These are phyloP conservation scores for Trichoderma oligosporum DNA, from an alignment of 2,329 filamentous ascomycete genomes.

Conservation along the genomic window DNA sequence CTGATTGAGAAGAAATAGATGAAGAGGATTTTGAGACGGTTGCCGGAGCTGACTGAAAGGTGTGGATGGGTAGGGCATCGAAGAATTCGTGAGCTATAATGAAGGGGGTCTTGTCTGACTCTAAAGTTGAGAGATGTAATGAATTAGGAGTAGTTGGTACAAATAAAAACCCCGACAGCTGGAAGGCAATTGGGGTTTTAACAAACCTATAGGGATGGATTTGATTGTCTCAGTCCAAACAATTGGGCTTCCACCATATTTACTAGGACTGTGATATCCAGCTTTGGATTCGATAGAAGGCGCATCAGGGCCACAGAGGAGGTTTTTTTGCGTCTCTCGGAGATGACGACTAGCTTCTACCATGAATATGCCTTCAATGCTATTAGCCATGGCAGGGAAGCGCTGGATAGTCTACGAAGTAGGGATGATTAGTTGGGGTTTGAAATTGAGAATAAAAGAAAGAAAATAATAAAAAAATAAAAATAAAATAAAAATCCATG, in stretches of 20 bases:
- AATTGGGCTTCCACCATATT: slow-evolving; percentile 69
- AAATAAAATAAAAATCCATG: no score
- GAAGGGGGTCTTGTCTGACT: slow-evolving; percentile 72
- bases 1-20: background rate
- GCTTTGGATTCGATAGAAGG: slow-evolving; percentile 66
- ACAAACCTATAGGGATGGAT: slow-evolving; percentile 65
- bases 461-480: no score
- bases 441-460: background rate
- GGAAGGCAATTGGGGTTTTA: no score
- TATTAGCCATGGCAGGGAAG: slow-evolving; percentile 72
- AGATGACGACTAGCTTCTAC: slow-evolving; percentile 88
- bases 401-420: slow-evolving; percentile 69
- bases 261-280: slow-evolving; percentile 71
- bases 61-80: slow-evolving; percentile 92
- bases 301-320: slow-evolving; percentile 72
- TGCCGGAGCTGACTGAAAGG: slow-evolving; percentile 72
- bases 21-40: slow-evolving; percentile 17
- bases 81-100: slow-evolving; percentile 99
- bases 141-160: background rate
- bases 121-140: slow-evolving; percentile 36
- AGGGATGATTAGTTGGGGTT: background rate
- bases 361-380: slow-evolving; percentile 84
- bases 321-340: slow-evolving; percentile 69
- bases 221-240: slow-evolving; percentile 89
- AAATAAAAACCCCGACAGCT: no score